These are phyloP conservation scores for Podosphaera leucotricha DNA, from an alignment of 2,329 filamentous ascomycete genomes.

Conservation along the genomic window DNA sequence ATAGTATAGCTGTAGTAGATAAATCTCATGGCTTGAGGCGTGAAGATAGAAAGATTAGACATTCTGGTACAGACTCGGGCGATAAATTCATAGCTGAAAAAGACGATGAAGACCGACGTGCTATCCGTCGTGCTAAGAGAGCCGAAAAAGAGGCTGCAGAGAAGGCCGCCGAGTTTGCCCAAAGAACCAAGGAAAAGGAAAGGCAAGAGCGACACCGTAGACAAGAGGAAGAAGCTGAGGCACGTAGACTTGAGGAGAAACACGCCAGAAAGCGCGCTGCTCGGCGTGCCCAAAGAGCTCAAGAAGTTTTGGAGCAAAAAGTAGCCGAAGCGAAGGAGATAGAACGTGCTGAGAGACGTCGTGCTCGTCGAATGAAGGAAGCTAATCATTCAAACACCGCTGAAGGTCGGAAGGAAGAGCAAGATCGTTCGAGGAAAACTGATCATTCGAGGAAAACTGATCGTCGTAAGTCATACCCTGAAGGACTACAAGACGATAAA, in stretches of 20 bases:
- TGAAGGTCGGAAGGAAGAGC: conserved; percentile 23
- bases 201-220: conserved; percentile 30
- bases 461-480: conserved; percentile 24
- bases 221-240: conserved; percentile 33
- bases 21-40: conserved; percentile 18
- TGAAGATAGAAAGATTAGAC: conserved; percentile 17
- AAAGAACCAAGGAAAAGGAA: conserved; percentile 30
- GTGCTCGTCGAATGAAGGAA: conserved; percentile 22
- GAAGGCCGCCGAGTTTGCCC: conserved; percentile 26
- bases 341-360: conserved; percentile 25
- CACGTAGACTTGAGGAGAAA: conserved; percentile 30
- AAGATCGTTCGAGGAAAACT: conserved; percentile 17
- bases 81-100: conserved; percentile 24
- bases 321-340: conserved; percentile 18
- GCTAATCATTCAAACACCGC: conserved; percentile 19
- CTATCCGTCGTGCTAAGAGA: conserved; percentile 34
- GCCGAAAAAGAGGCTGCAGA: conserved; percentile 28
- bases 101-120: conserved; percentile 36
- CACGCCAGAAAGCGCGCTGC: conserved; percentile 31
- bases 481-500: conserved; percentile 24
- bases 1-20: conserved; percentile 27
- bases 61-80: conserved; percentile 16
- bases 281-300: conserved; percentile 25
- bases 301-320: conserved; percentile 19
- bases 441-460: conserved; percentile 23